A percentile compares a stretch with the other conserved stretches of the same genome.
Evolutionary conservation across 192 early-diverging fungal species (phyloP).

Genomic region (Coemansia sp.): DNA sequence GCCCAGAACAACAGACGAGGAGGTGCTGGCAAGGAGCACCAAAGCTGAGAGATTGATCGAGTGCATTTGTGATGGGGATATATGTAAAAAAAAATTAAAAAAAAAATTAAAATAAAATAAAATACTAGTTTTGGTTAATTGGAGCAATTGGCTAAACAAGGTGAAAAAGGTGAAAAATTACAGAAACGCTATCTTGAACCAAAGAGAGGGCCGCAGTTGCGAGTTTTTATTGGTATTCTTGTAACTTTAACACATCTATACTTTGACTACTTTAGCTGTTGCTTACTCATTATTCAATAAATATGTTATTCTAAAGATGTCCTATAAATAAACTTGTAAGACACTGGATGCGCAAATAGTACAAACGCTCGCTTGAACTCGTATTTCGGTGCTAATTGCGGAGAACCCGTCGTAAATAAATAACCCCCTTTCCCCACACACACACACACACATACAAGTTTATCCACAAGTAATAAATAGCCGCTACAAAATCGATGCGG

Average conservation of each 20-base stretch:
- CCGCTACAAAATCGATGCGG: no score
- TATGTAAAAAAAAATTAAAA: background rate
- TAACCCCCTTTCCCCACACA: no score
- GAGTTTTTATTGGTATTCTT: background rate
- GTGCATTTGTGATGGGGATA: conserved; percentile 12
- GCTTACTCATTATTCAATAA: background rate
- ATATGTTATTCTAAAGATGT: background rate
- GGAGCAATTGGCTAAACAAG: no score
- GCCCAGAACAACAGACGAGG: conserved; percentile 8
- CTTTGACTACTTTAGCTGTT: no score
- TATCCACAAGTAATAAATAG: no score
- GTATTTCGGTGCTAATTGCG: background rate
- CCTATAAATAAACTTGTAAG: background rate
- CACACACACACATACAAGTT: no score
- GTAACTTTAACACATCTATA: no score
- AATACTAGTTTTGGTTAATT: no score
- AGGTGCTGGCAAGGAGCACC: conserved; percentile 13
- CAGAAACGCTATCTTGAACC: no score
- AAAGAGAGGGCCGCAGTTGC: background rate
- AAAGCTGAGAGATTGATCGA: conserved; percentile 11
- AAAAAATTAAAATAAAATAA: conserved; percentile 2
- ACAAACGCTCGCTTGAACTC: background rate
- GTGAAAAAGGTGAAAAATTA: no score
- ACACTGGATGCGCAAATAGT: background rate
- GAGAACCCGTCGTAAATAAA: background rate